Base-by-base conservation (phyloP, 2,329 filamentous ascomycete species). In the Neoarthrinium moseri region DNA sequence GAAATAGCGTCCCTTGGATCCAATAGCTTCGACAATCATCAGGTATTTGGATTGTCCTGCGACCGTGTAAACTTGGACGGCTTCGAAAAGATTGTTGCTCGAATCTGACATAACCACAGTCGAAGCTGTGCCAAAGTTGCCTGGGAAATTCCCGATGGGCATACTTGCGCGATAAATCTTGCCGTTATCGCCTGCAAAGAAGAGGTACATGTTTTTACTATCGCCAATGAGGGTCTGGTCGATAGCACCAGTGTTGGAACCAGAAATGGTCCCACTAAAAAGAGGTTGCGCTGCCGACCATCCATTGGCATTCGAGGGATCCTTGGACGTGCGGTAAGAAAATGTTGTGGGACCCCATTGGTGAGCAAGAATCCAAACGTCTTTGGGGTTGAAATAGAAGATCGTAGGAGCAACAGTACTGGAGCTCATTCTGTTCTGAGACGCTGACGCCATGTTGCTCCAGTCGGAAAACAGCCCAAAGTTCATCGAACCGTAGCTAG, bases 151-250 rank as follows among this genome's bases (percentile, higher is more conserved):
- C 37, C 62, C 72, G 20, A 84, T 77, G 29, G 83, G 72, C 79
- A 85, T 86, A 58, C 72, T 77, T 43, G 81, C 60, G 1, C 83
- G 73, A 66, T 86, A 86, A 57, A 87, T 82, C 36, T 74, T 76
- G 60, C 83, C 83, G 51, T 86, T 84, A 64, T 87, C 83, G 6
- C 81, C 83, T 0, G 74, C 72, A 54, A 86, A 86, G 74, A 86
- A 87, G 4, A 87, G 68, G 54, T 85, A 85, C 79, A 85, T 84
- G 64, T 77, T 75, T 6, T 59, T 63, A 57, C 63, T 64, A 60
- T 86, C 83, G 32, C 78, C 80, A 51, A 86, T 86, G 46, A 86
- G 52, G 0, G 80, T 79, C 64, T 84, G 81, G 61, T 86, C 82
- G 49, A 87, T 85, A 10, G 69, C 58, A 1, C 79, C 80, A 0